These are phyloP conservation scores for Ceratobasidium sp. DNA, from an alignment of 1,284 basidiomycete species.

Conservation along the genomic window DNA sequence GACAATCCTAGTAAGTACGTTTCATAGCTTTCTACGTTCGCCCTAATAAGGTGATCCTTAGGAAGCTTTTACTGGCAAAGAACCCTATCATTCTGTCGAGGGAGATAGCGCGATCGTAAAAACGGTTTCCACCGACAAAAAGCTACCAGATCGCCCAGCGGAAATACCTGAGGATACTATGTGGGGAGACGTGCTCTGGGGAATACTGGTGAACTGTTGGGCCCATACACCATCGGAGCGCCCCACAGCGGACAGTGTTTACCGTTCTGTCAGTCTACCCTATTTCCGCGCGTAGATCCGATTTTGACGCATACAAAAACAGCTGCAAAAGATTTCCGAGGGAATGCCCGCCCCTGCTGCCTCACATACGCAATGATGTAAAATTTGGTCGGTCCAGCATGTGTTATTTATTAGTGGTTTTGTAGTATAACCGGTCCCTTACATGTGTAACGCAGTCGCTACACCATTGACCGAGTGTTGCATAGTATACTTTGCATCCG, in stretches of 20 bases:
- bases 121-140: not conserved
- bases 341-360: not conserved
- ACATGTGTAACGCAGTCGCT: too few species aligned
- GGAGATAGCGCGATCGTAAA: not conserved
- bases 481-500: too few species aligned
- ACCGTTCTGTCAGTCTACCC: not conserved
- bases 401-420: too few species aligned
- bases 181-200: not conserved
- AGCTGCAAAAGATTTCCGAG: not conserved
- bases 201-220: conserved; percentile 8
- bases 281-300: not conserved
- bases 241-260: not conserved
- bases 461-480: too few species aligned
- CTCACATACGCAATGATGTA: not conserved
- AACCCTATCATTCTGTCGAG: not conserved
- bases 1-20: too few species aligned
- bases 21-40: too few species aligned
- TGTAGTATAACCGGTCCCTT: too few species aligned
- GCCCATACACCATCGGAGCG: not conserved
- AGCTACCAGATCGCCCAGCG: not conserved
- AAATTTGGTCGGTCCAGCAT: too few species aligned
- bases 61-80: not conserved
- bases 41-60: too few species aligned
- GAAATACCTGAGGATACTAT: not conserved
- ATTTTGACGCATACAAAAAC: not conserved